phyloP scores from a whole-genome alignment of 129 eudicot genomes.

The Flaveria sonorensis region DNA sequence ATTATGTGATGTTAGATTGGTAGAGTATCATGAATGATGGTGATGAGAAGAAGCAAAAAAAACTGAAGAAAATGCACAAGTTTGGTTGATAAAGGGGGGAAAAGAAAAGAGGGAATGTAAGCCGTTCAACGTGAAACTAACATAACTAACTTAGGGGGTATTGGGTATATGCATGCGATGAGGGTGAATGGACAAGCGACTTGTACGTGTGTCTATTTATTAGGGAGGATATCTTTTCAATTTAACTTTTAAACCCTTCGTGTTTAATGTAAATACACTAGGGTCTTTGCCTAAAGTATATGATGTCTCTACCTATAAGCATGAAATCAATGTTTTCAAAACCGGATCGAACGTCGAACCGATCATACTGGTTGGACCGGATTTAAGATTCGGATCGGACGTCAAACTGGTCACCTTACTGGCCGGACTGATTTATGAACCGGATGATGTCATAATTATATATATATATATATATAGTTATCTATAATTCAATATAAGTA shows the following conservation, averaged over 20 bases:
- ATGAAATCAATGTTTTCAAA: too few relatives aligned
- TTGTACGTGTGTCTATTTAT: slow-evolving; percentile 17
- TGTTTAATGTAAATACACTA: slow-evolving; percentile 16
- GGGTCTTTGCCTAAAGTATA: neutral
- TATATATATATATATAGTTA: too few relatives aligned
- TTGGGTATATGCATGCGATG: neutral
- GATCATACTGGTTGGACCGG: too few relatives aligned
- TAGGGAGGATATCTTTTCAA: slow-evolving; percentile 18
- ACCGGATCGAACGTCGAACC: too few relatives aligned
- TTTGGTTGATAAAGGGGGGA: slow-evolving; percentile 28
- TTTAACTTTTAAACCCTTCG: neutral
- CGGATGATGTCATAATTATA: too few relatives aligned
- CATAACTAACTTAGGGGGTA: slow-evolving; percentile 19
- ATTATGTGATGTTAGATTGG: slow-evolving; percentile 21
- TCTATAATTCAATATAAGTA: too few relatives aligned
- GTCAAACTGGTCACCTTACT: too few relatives aligned
- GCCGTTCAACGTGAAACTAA: slow-evolving; percentile 32
- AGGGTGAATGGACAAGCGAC: slow-evolving; percentile 32
- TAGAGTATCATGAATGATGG: neutral
- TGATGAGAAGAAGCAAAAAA: slow-evolving; percentile 15
- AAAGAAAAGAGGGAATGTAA: slow-evolving; percentile 21
- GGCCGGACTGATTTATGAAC: too few relatives aligned
- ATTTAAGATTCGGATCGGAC: too few relatives aligned
- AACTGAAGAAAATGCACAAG: slow-evolving; percentile 25
- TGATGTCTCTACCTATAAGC: neutral